Evolutionary conservation across 176 grass and related monocot species (phyloP).

Genomic region (Oryza brachyantha): DNA sequence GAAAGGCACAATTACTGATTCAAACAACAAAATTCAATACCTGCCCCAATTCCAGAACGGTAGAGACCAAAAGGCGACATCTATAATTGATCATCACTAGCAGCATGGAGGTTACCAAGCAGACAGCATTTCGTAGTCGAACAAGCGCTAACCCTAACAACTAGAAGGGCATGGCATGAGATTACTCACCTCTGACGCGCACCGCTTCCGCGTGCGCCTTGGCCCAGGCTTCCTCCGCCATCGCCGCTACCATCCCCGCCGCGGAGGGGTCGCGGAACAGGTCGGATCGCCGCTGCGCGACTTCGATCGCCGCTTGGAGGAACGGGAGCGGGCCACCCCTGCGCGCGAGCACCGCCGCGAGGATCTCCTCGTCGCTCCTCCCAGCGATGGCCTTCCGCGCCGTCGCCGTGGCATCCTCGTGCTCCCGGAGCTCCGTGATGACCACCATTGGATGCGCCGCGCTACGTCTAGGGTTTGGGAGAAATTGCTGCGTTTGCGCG

Average conservation of each 20-base stretch:
- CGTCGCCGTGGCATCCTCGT: constrained; percentile 3
- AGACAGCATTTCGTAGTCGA: not conserved
- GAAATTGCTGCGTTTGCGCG: not conserved
- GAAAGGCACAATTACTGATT: not conserved
- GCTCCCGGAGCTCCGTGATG: constrained; percentile 46
- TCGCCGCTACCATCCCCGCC: constrained; percentile 15
- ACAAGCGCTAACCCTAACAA: not conserved
- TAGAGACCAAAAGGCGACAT: not conserved
- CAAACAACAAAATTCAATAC: not conserved
- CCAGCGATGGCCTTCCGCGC: not conserved
- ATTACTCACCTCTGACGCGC: constrained; percentile 28
- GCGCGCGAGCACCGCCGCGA: constrained; percentile 36
- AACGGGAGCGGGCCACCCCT: constrained; percentile 45
- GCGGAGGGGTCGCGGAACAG: constrained; percentile 38
- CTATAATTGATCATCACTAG: not conserved
- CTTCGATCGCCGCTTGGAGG: constrained; percentile 44
- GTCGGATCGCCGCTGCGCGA: constrained; percentile 33
- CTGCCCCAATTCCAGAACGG: not conserved
- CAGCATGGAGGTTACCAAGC: not conserved
- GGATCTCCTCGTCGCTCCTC: constrained; percentile 32
- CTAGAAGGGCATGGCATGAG: not conserved
- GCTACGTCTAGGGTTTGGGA: not conserved
- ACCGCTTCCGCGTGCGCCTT: constrained; percentile 37
- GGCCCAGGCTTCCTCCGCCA: constrained; percentile 36
- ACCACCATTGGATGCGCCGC: constrained; percentile 32